Percentiles rank a stretch among this genome's conserved stretches.
phyloP scores from a whole-genome alignment of 2,329 filamentous ascomycete genomes.

The Sporothrix schenckii region DNA sequence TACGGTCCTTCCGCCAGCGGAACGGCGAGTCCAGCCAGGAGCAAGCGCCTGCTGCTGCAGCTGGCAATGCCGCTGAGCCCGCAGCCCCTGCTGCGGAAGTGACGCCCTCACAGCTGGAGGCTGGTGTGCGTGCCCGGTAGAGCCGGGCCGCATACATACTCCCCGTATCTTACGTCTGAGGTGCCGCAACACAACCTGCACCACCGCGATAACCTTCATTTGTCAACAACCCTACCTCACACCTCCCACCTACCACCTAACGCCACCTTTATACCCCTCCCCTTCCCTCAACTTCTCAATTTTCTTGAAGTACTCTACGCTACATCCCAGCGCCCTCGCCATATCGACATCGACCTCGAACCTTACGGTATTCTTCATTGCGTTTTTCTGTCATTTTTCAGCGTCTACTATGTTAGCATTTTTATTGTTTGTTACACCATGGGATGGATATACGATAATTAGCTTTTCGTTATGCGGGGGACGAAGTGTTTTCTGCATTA shows the following conservation, averaged over 20 bases:
- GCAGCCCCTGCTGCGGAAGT: conserved; percentile 40
- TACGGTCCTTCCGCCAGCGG: conserved; percentile 27
- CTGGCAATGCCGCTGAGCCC: conserved; percentile 38
- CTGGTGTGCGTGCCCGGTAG: conserved; percentile 40
- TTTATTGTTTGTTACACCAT: neutral
- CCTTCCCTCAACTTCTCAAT: neutral
- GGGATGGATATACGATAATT: conserved; percentile 16
- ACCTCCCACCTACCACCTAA: neutral
- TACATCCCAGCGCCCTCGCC: neutral
- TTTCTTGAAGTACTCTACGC: neutral
- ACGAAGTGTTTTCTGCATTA: neutral
- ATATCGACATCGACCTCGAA: neutral
- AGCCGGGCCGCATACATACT: neutral
- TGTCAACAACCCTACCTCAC: neutral
- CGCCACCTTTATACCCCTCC: neutral
- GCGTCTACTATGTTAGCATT: conserved; percentile 11
- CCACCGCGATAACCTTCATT: neutral
- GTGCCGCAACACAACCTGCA: neutral
- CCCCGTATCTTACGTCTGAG: neutral
- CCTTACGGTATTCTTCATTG: neutral
- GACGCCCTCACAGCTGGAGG: conserved; percentile 44
- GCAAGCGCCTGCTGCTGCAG: conserved; percentile 29
- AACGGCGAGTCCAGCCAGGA: conserved; percentile 20
- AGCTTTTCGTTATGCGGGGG: conserved; percentile 18
- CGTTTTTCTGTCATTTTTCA: neutral